These are phyloP conservation scores for Solanum lycopersicoides DNA, from an alignment of 257 asterid genomes.

Conservation along the genomic window DNA sequence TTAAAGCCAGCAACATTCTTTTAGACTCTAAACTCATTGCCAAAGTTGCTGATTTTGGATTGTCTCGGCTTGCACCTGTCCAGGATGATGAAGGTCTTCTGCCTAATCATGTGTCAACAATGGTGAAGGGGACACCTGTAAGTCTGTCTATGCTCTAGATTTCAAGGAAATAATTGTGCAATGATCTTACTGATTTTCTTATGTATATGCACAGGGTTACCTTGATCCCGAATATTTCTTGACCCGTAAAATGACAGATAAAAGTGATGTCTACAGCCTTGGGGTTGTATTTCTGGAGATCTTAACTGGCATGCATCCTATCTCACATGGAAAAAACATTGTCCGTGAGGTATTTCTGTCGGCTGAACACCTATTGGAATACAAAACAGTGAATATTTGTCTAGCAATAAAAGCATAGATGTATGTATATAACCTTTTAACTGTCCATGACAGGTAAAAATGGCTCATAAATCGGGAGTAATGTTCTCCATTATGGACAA, in stretches of 20 bases:
- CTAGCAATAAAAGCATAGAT: background rate
- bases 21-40: conserved; percentile 68
- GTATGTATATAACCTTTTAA: background rate
- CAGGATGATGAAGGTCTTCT: conserved; percentile 40
- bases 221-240: conserved; percentile 85
- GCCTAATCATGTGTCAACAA: conserved; percentile 55
- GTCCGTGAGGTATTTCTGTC: conserved; percentile 60
- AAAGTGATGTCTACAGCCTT: conserved; percentile 84
- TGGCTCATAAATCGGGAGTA: conserved; percentile 50
- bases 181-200: background rate
- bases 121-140: conserved; percentile 91
- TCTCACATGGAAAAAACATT: conserved; percentile 72
- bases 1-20: conserved; percentile 79
- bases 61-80: conserved; percentile 83
- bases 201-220: conserved; percentile 50
- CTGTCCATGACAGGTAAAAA: conserved; percentile 38
- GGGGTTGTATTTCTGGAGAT: conserved; percentile 81
- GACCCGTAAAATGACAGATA: conserved; percentile 69
- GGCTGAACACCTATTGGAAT: background rate
- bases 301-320: conserved; percentile 81
- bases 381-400: background rate
- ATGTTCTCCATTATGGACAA: conserved; percentile 61
- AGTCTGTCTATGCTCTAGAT: conserved; percentile 2
- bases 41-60: conserved; percentile 90
- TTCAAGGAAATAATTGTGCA: background rate